Evolutionary conservation across 208 protist genomes (phyloP), one percentile per base, ranked within the genome.

Genomic region (Leishmania tarentolae): DNA sequence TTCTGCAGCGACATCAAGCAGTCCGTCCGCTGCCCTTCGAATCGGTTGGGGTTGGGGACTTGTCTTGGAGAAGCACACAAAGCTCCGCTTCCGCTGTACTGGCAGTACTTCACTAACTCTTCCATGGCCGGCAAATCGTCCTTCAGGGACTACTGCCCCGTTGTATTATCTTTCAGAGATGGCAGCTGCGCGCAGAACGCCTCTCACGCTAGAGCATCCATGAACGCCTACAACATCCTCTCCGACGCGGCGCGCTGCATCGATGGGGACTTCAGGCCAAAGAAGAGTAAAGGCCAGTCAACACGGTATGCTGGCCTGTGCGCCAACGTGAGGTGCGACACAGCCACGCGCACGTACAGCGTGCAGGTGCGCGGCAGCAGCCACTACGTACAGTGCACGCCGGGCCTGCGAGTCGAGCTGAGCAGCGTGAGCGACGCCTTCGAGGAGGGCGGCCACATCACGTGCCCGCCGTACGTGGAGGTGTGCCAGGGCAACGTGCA

Each of bases 131-230:
- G 63, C 15, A 5, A 21, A 9, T 69, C 63, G 15, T 31, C 63
- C 3, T 69, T 56, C 8, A 0, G 52, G 44, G 69, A 74, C 28
- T 52, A 53, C 44, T 74, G 69, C 40, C 69, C 69, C 3, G 0
- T 52, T 24, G 24, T 74, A 11, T 74, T 21, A 7, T 35, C 7
- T 11, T 47, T 0, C 21, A 0, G 6, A 0, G 0, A 35, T 52
- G 44, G 28, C 3, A 11, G 7, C 0, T 74, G 69, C 69, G n/a
- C 42, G 28, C 69, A 53, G 28, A 11, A 74, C 8, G 19, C 69
- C 3, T 28, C 69, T 3, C 7, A 0, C 19, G 47, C 47, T 44
- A 0, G 0, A 11, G 0, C 1, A 17, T 1, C 2, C 11, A 0
- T 75, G 0, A 0, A 0, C 2, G 47, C 11, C 0, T 75, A 59